Evolutionary conservation across 208 protist genomes (phyloP).

Genomic region (Trypanosoma melophagium): DNA sequence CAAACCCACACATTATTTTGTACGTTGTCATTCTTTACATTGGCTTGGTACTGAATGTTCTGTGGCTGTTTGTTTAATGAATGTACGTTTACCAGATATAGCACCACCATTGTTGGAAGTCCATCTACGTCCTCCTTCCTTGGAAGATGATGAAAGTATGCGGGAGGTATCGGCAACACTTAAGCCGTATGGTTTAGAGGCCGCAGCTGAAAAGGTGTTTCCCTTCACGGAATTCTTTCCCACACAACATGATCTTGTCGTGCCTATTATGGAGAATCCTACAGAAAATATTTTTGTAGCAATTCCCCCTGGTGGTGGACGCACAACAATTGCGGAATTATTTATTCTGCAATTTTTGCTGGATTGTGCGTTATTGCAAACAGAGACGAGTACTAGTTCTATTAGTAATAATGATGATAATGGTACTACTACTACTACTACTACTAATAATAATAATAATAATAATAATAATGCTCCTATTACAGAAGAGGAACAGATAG

Average conservation of each 20-base stretch:
- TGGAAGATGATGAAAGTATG: constrained; percentile 58
- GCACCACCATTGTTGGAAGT: constrained; percentile 69
- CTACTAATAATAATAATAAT: constrained; percentile 12
- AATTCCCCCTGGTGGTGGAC: constrained; percentile 95
- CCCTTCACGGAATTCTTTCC: constrained; percentile 94
- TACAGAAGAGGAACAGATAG: neutral
- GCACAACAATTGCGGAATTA: constrained; percentile 89
- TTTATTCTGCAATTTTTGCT: constrained; percentile 84
- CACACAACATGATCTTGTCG: constrained; percentile 94
- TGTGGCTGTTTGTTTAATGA: constrained; percentile 93
- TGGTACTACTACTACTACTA: constrained; percentile 6
- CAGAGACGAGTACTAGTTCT: neutral
- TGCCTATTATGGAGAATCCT: constrained; percentile 92
- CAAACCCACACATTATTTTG: constrained; percentile 94
- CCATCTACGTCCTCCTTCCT: constrained; percentile 57
- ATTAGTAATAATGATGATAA: constrained; percentile 8
- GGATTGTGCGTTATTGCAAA: constrained; percentile 42
- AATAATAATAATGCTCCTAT: neutral
- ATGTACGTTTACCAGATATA: constrained; percentile 87
- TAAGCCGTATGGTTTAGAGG: constrained; percentile 79
- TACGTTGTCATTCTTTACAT: constrained; percentile 88
- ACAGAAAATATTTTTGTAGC: constrained; percentile 95
- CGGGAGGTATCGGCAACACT: constrained; percentile 73
- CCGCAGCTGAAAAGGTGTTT: constrained; percentile 70
- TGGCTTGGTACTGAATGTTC: constrained; percentile 81